These are phyloP conservation scores for Fomitiporia mediterranea DNA, from an alignment of 1,284 basidiomycete species.

Conservation along the genomic window DNA sequence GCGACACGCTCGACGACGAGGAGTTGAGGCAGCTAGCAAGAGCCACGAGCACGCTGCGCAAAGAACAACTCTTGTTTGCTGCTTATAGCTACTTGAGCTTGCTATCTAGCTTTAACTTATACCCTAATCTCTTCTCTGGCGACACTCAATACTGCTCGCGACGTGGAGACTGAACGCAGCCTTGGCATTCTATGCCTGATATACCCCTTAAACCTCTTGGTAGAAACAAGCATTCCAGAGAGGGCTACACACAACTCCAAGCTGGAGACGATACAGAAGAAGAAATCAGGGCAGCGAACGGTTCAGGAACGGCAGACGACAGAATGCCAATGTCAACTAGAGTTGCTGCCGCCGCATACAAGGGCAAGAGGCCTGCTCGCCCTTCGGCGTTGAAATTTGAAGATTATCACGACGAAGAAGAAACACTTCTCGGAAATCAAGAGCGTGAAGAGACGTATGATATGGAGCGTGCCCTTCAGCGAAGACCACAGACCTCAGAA, in stretches of 20 bases:
- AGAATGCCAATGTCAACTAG: slow-evolving; percentile 13
- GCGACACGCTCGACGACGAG: neutral
- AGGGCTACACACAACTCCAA: slow-evolving; percentile 16
- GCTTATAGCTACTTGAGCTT: too few relatives aligned
- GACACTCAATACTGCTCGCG: neutral
- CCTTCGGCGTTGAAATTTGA: slow-evolving; percentile 17
- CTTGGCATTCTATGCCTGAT: slow-evolving; percentile 21
- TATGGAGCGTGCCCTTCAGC: slow-evolving; percentile 6
- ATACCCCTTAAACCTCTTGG: slow-evolving; percentile 18
- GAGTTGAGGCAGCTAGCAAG: too few relatives aligned
- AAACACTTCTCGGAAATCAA: slow-evolving; percentile 21
- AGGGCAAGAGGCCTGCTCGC: slow-evolving; percentile 19
- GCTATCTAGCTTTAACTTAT: neutral
- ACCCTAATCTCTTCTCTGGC: neutral
- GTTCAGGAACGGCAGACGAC: neutral
- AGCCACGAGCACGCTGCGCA: too few relatives aligned
- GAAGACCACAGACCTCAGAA: neutral
- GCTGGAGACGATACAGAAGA: neutral
- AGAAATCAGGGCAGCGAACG: neutral
- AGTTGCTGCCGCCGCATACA: slow-evolving; percentile 17
- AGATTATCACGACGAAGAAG: slow-evolving; percentile 24
- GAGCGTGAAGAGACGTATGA: slow-evolving; percentile 19
- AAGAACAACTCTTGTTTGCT: too few relatives aligned
- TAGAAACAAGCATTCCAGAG: slow-evolving; percentile 11
- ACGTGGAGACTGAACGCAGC: neutral